Evolutionary conservation across 2,329 filamentous ascomycete genomes (phyloP).

Genomic region (Neofusicoccum ribis): DNA sequence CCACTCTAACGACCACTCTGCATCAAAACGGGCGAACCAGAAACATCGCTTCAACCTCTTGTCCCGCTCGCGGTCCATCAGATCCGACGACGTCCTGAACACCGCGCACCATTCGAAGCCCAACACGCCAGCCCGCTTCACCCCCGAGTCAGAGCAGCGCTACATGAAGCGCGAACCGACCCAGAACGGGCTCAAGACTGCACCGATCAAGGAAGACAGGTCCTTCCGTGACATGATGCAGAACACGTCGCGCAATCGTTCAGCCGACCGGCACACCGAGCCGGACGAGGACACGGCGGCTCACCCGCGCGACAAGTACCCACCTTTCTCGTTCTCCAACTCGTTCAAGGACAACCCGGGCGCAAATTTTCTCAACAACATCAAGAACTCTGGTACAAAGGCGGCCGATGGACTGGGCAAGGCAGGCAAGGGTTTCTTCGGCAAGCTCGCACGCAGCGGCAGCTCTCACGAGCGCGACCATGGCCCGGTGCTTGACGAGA

Average conservation of each 20-base stretch:
- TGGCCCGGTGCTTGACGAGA: slow-evolving; percentile 66
- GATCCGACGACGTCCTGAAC: slow-evolving; percentile 40
- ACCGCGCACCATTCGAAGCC: slow-evolving; percentile 32
- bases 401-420: slow-evolving; percentile 69
- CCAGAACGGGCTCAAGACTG: slow-evolving; percentile 57
- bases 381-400: slow-evolving; percentile 71
- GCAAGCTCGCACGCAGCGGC: slow-evolving; percentile 69
- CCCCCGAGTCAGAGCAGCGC: slow-evolving; percentile 27
- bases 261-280: slow-evolving; percentile 63
- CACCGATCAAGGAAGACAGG: slow-evolving; percentile 66
- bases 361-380: slow-evolving; percentile 67
- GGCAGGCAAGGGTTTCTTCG: slow-evolving; percentile 79
- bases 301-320: slow-evolving; percentile 28
- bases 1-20: slow-evolving; percentile 4
- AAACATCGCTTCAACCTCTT: slow-evolving; percentile 34
- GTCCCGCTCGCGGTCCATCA: slow-evolving; percentile 45
- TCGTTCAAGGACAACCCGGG: slow-evolving; percentile 63
- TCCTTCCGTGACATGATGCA: slow-evolving; percentile 67
- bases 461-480: slow-evolving; percentile 69
- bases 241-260: slow-evolving; percentile 63
- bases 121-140: slow-evolving; percentile 25
- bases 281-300: slow-evolving; percentile 33
- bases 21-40: slow-evolving; percentile 8
- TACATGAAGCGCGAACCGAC: slow-evolving; percentile 34
- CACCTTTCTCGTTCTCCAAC: slow-evolving; percentile 39